Evolutionary conservation across 164 flowering plant species (phyloP).

Genomic region (Tetrastigma voinierianum): DNA sequence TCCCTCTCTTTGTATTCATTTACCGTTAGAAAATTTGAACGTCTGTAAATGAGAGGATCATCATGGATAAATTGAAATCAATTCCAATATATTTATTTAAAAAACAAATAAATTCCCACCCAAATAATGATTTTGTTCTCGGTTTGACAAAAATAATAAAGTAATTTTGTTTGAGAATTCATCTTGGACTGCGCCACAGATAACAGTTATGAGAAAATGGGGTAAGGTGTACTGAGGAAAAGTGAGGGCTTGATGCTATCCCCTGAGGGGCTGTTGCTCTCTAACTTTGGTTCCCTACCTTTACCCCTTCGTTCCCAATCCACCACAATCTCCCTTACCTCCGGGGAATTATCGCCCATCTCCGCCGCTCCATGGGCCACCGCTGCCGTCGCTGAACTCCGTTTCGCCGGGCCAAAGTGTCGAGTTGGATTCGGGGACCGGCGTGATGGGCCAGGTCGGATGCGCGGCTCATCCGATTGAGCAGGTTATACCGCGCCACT

Average conservation of each 20-base stretch:
- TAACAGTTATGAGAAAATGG: no score
- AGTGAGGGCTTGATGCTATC: not conserved
- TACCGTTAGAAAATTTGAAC: no score
- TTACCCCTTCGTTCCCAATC: constrained; percentile 9
- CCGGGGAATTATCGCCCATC: constrained; percentile 4
- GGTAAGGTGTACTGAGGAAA: no score
- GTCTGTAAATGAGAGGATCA: no score
- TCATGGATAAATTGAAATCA: no score
- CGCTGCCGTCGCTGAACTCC: constrained; percentile 30
- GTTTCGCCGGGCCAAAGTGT: constrained; percentile 53
- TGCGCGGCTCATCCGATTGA: constrained; percentile 78
- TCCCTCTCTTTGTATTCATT: no score
- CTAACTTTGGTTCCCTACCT: constrained; percentile 3
- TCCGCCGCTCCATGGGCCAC: constrained; percentile 53
- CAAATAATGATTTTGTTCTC: no score
- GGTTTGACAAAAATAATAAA: no score
- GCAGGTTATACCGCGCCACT: constrained; percentile 88
- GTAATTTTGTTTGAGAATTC: no score
- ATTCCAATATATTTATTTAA: no score
- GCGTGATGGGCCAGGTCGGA: constrained; percentile 92
- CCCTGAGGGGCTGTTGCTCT: not conserved
- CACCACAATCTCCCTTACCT: not conserved
- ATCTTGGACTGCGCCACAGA: no score
- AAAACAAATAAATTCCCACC: no score
- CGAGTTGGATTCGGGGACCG: constrained; percentile 99